Conservation (phyloP, 176 grass and related monocot genomes). For the Musa acuminata region DNA sequence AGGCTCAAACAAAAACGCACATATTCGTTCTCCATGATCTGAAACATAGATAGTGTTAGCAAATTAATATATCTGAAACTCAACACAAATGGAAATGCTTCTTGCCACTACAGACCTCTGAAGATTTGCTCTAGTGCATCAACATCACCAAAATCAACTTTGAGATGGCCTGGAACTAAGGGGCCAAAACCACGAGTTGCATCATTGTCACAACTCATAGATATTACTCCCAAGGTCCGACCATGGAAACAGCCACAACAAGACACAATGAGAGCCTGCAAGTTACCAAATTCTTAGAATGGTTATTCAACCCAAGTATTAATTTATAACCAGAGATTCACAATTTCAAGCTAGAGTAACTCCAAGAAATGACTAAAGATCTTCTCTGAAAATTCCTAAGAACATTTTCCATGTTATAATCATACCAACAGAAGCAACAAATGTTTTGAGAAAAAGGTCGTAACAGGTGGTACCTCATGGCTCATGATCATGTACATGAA, state of each 20-base stretch:
- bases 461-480: background rate
- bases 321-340: background rate
- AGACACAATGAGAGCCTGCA: slow-evolving; percentile 82
- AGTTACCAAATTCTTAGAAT: background rate
- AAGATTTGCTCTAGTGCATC: slow-evolving; percentile 70
- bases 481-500: too few relatives aligned
- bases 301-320: background rate
- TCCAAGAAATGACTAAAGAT: background rate
- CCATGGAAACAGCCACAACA: slow-evolving; percentile 99
- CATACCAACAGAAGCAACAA: background rate
- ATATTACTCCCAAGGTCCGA: slow-evolving; percentile 75
- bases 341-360: background rate
- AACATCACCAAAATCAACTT: slow-evolving; percentile 96
- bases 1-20: slow-evolving; percentile 93
- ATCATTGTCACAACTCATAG: slow-evolving; percentile 98
- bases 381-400: background rate
- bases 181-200: slow-evolving; percentile 90
- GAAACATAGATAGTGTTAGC: slow-evolving; percentile 17
- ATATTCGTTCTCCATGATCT: slow-evolving; percentile 72
- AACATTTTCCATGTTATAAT: background rate
- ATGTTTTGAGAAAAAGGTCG: background rate
- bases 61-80: background rate
- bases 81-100: background rate
- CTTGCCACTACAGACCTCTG: slow-evolving; percentile 31
- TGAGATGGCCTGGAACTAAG: slow-evolving; percentile 82